These are phyloP conservation scores for Blumeriella jaapii DNA, from an alignment of 2,329 filamentous ascomycete species.

Conservation along the genomic window DNA sequence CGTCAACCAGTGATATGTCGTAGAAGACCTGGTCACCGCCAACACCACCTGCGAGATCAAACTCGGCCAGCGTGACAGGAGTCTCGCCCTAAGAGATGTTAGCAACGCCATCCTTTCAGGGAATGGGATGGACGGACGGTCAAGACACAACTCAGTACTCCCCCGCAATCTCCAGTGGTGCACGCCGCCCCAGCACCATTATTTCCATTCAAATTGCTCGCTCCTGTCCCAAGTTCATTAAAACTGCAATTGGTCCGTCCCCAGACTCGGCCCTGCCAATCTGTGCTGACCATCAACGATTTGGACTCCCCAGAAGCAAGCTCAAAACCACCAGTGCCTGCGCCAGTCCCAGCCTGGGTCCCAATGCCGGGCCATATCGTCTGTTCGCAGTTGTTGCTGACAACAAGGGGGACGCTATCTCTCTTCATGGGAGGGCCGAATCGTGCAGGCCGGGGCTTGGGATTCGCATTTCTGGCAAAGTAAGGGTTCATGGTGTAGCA, in stretches of 20 bases:
- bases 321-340: constrained; percentile 56
- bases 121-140: constrained; percentile 40
- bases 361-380: constrained; percentile 67
- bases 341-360: constrained; percentile 60
- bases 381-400: constrained; percentile 62
- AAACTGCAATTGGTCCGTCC: constrained; percentile 76
- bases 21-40: constrained; percentile 59
- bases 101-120: constrained; percentile 8
- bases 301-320: constrained; percentile 45
- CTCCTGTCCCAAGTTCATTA: constrained; percentile 47
- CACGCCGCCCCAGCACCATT: constrained; percentile 46
- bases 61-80: constrained; percentile 70
- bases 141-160: constrained; percentile 54
- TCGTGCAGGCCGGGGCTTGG: constrained; percentile 13
- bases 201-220: constrained; percentile 31
- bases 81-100: constrained; percentile 45
- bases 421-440: constrained; percentile 23
- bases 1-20: constrained; percentile 76
- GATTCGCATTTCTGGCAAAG: constrained; percentile 10
- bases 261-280: constrained; percentile 78
- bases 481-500: constrained; percentile 14
- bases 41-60: constrained; percentile 59
- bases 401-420: constrained; percentile 45
- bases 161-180: constrained; percentile 65
- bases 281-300: constrained; percentile 52